These are phyloP conservation scores for Oryza meridionalis DNA, from an alignment of 176 grass and related monocot species.

Conservation along the genomic window DNA sequence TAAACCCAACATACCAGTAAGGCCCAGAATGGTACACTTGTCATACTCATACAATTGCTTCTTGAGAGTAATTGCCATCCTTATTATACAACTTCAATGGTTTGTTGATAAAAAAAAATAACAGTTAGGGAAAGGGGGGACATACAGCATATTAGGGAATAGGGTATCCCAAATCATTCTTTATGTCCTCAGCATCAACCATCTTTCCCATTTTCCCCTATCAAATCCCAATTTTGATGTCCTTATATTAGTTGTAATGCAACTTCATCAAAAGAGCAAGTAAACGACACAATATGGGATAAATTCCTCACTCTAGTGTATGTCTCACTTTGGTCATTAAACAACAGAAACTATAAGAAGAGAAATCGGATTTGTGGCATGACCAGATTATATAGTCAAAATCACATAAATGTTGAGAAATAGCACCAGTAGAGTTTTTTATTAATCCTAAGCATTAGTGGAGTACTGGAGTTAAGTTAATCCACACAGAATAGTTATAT, in stretches of 20 bases:
- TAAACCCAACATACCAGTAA: neutral
- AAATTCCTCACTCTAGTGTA: neutral
- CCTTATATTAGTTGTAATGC: conserved; percentile 48
- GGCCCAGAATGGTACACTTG: neutral
- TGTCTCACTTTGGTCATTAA: neutral
- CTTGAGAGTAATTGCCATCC: neutral
- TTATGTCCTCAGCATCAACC: conserved; percentile 68
- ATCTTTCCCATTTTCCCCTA: conserved; percentile 76
- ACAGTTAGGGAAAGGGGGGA: conserved; percentile 42
- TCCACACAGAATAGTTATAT: neutral
- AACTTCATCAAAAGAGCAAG: conserved; percentile 34
- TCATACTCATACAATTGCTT: neutral
- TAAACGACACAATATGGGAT: neutral
- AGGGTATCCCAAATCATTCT: conserved; percentile 42
- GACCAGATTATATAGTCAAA: neutral
- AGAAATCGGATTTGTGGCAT: neutral
- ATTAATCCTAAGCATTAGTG: neutral
- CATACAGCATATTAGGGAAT: conserved; percentile 64
- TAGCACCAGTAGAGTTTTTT: neutral
- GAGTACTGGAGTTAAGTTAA: neutral
- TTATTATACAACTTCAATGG: neutral
- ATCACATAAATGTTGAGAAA: neutral
- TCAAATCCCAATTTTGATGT: conserved; percentile 70
- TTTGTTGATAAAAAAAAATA: conserved; percentile 39
- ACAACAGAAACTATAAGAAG: neutral